A percentile compares a stretch with the other conserved stretches of the same genome.
phyloP scores from a whole-genome alignment of 345 rosid species.

The Populus pruinosa region DNA sequence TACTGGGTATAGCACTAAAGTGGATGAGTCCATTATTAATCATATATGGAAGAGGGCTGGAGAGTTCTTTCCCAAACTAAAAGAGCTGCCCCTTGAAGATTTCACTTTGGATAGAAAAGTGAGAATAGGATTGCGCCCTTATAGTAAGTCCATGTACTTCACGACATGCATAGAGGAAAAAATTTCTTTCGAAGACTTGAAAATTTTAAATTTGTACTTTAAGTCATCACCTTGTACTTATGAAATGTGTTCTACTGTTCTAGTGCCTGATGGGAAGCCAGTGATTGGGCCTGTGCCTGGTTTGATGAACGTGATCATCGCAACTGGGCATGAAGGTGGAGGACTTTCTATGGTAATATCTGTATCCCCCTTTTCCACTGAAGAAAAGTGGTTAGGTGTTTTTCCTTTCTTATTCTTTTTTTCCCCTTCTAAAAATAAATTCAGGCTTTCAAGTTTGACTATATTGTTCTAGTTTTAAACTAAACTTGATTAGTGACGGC shows the following conservation, averaged over 20 bases:
- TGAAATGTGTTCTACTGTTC: slow-evolving; percentile 14
- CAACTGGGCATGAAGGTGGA: slow-evolving; percentile 94
- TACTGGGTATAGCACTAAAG: slow-evolving; percentile 67
- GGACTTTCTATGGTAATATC: slow-evolving; percentile 80
- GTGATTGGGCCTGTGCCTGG: slow-evolving; percentile 68
- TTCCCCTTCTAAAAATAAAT: not conserved
- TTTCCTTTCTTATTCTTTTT: too few relatives aligned
- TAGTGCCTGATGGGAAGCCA: slow-evolving; percentile 96
- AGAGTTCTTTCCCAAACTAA: slow-evolving; percentile 73
- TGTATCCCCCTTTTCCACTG: not conserved
- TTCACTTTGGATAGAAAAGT: slow-evolving; percentile 51
- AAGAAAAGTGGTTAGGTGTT: not conserved
- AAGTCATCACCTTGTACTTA: not conserved
- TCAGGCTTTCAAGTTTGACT: not conserved
- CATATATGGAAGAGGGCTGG: slow-evolving; percentile 73
- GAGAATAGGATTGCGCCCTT: slow-evolving; percentile 94
- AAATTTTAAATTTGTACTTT: not conserved
- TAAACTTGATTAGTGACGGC: not conserved
- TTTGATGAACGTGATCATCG: slow-evolving; percentile 61
- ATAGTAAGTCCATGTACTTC: slow-evolving; percentile 53
- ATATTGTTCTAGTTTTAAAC: not conserved
- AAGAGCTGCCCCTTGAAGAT: slow-evolving; percentile 42
- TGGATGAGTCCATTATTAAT: slow-evolving; percentile 51
- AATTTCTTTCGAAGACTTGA: not conserved
- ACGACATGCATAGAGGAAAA: not conserved